Base-by-base conservation (phyloP, 2,329 filamentous ascomycete species). In the Hysterium pulicare region DNA sequence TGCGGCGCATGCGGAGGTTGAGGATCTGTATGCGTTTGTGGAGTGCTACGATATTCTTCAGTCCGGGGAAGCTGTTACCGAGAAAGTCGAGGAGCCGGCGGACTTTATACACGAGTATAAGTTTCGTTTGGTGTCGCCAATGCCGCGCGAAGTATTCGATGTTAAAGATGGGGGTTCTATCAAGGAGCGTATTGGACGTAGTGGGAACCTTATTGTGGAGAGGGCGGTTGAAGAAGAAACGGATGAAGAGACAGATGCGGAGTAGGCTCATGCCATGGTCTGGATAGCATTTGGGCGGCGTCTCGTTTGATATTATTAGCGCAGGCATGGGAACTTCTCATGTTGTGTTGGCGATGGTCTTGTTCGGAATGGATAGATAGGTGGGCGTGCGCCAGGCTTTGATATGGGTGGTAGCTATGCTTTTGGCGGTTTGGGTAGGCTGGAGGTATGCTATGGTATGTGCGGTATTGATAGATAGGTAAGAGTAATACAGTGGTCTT, bases 1-100 rank as follows among this genome's bases (percentile, higher is more conserved):
- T 62, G 66, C 74, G 0, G 73, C 77, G 1, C 73, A 81, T n/a
- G 81, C 86, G 0, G 75, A 78, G 2, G 72, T 97, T 28, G 91
- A 97, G 62, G 90, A 96, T 58, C 71, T 98, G 5, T 97, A 97
- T 66, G 93, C 91, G 0, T 96, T 95, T 69, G 90, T 97, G 2
- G 93, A 98, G 61, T 97, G 91, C 69, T 84, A 90, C 62, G 83
- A 88, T 40, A 54, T 85, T 5, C 55, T 90, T 3, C 67, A 77
- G 26, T 67, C 69, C 2, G 65, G 59, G 17, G 66, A 64, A 15
- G 50, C 58, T 5, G 43, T 46, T 45, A 57, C 53, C 3, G 64
- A 68, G 13, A 62, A 70, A 23, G 67, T 66, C 1, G 58, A 68
- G 3, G 68, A 81, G 53, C 88, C 89, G 0, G 71, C 76, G 17